Conservation (phyloP, 83 land plant genomes). For the Picea abies region DNA sequence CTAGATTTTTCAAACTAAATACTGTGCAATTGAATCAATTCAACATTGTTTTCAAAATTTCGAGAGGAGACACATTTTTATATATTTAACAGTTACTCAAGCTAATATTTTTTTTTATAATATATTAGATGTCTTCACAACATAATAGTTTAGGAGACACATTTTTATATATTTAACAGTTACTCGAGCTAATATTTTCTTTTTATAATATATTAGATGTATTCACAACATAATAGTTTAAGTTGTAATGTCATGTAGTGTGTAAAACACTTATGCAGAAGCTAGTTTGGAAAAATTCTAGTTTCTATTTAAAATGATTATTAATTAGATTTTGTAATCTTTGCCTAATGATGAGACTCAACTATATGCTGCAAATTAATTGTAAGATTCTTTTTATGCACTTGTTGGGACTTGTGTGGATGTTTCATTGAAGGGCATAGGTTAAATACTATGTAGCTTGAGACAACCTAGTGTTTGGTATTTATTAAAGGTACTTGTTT, state of each 20-base stretch:
- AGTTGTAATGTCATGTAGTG: not conserved
- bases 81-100: slow-evolving; percentile 78
- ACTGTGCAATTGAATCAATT: not conserved
- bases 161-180: slow-evolving; percentile 94
- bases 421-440: not conserved
- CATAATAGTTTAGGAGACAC: no score
- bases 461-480: not conserved
- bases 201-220: not conserved
- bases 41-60: no score
- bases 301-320: no score
- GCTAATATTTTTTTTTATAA: not conserved
- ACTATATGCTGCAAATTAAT: no score
- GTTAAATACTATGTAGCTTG: not conserved
- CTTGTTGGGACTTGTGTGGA: not conserved
- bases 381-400: slow-evolving; percentile 24
- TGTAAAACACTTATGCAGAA: not conserved
- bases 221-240: not conserved
- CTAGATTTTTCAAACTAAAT: not conserved
- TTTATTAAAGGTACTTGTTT: not conserved
- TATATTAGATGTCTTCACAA: not conserved
- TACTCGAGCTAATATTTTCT: slow-evolving; percentile 9
- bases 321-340: no score
- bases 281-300: not conserved
- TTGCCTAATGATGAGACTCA: no score
- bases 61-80: slow-evolving; percentile 65